Evolutionary conservation across 2,329 filamentous ascomycete species (phyloP).

Genomic region (Macrophomina pseudophaseolina): DNA sequence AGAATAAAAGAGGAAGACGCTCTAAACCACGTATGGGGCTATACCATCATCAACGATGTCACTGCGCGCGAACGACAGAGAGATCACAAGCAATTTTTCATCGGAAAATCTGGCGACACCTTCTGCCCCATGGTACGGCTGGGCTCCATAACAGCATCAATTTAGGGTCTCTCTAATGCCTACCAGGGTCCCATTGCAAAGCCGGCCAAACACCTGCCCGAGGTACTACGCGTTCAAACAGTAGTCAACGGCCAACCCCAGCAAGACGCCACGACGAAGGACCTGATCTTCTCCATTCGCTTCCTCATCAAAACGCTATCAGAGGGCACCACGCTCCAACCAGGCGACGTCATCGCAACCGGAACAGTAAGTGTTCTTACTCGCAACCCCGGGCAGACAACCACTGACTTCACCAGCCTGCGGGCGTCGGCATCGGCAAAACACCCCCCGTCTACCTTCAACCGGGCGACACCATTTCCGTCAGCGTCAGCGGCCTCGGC

Average conservation of each 20-base stretch:
- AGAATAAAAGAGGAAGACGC: conserved; percentile 53
- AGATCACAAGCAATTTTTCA: conserved; percentile 66
- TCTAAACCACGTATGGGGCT: conserved; percentile 61
- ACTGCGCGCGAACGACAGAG: conserved; percentile 60
- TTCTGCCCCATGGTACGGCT: conserved; percentile 59
- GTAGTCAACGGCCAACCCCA: conserved; percentile 58
- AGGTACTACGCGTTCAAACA: conserved; percentile 49
- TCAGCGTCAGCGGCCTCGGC: conserved; percentile 39
- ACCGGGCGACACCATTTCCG: conserved; percentile 48
- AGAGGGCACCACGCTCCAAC: conserved; percentile 44
- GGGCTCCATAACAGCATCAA: not conserved
- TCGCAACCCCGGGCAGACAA: not conserved
- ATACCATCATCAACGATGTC: conserved; percentile 63
- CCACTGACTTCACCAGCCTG: not conserved
- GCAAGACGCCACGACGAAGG: conserved; percentile 51
- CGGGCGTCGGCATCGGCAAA: conserved; percentile 56
- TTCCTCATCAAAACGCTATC: conserved; percentile 55
- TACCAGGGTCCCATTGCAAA: conserved; percentile 57
- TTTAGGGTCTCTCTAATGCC: not conserved
- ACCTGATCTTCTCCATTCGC: conserved; percentile 58
- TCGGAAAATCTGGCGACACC: conserved; percentile 62
- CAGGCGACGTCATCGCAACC: conserved; percentile 56
- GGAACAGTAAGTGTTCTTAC: conserved; percentile 42
- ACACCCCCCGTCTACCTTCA: conserved; percentile 40
- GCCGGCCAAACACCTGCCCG: conserved; percentile 51